phyloP scores from a whole-genome alignment of 1,139 yeast genomes.

The Candida sp. region DNA sequence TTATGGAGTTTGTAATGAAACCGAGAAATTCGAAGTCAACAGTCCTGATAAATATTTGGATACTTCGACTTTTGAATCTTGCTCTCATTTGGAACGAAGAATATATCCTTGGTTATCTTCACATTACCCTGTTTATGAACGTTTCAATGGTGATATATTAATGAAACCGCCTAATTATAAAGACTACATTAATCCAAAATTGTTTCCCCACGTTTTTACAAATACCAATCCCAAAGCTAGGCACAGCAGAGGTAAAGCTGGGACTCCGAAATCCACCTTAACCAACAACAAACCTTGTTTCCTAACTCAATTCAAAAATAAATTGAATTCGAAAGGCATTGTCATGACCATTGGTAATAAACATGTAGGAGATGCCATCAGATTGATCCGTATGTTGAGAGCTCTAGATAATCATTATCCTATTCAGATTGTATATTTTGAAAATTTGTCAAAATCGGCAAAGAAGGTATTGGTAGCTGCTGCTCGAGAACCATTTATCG shows the following conservation, averaged over 20 bases:
- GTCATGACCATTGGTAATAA: slow-evolving; percentile 33
- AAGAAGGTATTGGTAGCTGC: slow-evolving; percentile 21
- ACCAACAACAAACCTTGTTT: slow-evolving; percentile 26
- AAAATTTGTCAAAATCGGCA: slow-evolving; percentile 18
- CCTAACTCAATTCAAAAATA: slow-evolving; percentile 16
- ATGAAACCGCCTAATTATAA: slow-evolving; percentile 36
- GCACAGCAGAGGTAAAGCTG: slow-evolving; percentile 6
- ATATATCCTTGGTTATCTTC: slow-evolving; percentile 46
- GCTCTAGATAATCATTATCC: slow-evolving; percentile 30
- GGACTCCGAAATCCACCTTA: not conserved
- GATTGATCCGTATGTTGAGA: slow-evolving; percentile 27
- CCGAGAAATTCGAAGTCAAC: not conserved
- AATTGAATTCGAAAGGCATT: slow-evolving; percentile 31
- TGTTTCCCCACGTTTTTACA: slow-evolving; percentile 2
- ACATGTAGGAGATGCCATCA: slow-evolving; percentile 24
- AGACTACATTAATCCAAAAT: slow-evolving; percentile 12
- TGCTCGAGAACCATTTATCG: slow-evolving; percentile 18
- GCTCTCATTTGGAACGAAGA: slow-evolving; percentile 35
- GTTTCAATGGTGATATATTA: slow-evolving; percentile 43
- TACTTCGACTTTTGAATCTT: slow-evolving; percentile 8
- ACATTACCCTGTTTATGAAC: slow-evolving; percentile 38
- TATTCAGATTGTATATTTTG: slow-evolving; percentile 29
- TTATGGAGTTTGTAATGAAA: not conserved
- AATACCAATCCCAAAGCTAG: slow-evolving; percentile 7
- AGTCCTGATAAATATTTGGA: not conserved